These are phyloP conservation scores for Solanum rostratum DNA, from an alignment of 257 asterid species.

Conservation along the genomic window DNA sequence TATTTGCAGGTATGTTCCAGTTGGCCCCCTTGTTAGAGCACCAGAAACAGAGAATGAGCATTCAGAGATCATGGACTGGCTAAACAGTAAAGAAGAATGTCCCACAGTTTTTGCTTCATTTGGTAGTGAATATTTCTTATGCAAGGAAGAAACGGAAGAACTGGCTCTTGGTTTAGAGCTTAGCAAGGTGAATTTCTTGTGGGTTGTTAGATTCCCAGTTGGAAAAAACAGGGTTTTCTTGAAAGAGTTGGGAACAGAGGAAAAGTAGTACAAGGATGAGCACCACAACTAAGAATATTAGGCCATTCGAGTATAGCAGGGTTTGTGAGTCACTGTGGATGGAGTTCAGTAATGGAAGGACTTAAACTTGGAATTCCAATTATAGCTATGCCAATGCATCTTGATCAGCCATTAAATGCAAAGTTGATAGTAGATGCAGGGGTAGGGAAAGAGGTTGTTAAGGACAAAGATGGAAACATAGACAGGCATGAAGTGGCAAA, in stretches of 20 bases:
- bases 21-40: constrained; percentile 13
- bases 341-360: constrained; percentile 15
- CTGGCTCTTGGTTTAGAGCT: constrained; percentile 10
- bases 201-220: constrained; percentile 19
- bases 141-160: constrained; percentile 5
- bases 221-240: constrained; percentile 9
- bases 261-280: constrained; percentile 14
- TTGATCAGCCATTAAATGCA: constrained; percentile 21
- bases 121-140: constrained; percentile 15
- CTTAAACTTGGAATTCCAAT: constrained; percentile 16
- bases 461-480: constrained; percentile 9
- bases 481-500: constrained; percentile 1
- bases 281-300: constrained; percentile 13
- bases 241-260: constrained; percentile 6
- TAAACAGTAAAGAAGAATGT: neutral
- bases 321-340: constrained; percentile 19
- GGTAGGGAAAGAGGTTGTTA: constrained; percentile 11
- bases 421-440: constrained; percentile 7
- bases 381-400: constrained; percentile 14
- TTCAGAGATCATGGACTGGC: constrained; percentile 5
- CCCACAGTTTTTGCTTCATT: constrained; percentile 14
- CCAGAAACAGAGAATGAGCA: neutral
- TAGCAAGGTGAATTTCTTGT: constrained; percentile 12
- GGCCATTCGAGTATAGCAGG: constrained; percentile 10
- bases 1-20: neutral